Percentiles rank a stretch among this genome's conserved stretches.
These are phyloP conservation scores for Perkinsela sp. DNA, from an alignment of 208 protist genomes.

Conservation along the genomic window DNA sequence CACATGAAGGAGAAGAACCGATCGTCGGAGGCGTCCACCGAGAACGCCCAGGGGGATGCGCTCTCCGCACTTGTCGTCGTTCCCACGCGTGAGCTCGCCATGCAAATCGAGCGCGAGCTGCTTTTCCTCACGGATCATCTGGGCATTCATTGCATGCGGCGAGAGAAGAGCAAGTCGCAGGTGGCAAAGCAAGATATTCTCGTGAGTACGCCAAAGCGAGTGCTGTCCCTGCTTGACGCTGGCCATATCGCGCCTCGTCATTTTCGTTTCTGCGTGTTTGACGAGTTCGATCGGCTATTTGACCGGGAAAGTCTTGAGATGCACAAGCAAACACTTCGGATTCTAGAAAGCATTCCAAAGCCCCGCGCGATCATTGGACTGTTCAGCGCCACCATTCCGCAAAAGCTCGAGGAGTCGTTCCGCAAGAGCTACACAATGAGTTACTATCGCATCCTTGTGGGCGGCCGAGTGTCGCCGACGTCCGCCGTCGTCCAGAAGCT, in stretches of 20 bases:
- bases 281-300: slow-evolving; percentile 88
- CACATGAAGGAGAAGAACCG: not conserved
- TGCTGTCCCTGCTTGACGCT: slow-evolving; percentile 36
- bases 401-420: slow-evolving; percentile 57
- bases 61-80: slow-evolving; percentile 72
- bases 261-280: slow-evolving; percentile 74
- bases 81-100: slow-evolving; percentile 79
- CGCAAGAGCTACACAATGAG: slow-evolving; percentile 53
- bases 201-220: slow-evolving; percentile 48
- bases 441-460: slow-evolving; percentile 70
- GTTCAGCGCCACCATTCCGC: slow-evolving; percentile 77
- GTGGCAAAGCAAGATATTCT: slow-evolving; percentile 68
- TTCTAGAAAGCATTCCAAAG: slow-evolving; percentile 42
- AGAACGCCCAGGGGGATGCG: slow-evolving; percentile 31
- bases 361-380: slow-evolving; percentile 39
- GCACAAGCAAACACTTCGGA: slow-evolving; percentile 36
- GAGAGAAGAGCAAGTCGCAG: slow-evolving; percentile 11
- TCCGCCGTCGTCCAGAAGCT: slow-evolving; percentile 57
- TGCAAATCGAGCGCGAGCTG: slow-evolving; percentile 76
- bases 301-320: slow-evolving; percentile 42
- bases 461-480: slow-evolving; percentile 30
- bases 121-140: slow-evolving; percentile 52
- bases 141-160: slow-evolving; percentile 1
- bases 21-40: too few relatives aligned
- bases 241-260: slow-evolving; percentile 27